Base-by-base conservation (phyloP, 345 rosid genomes). In the Kernera saxatilis region DNA sequence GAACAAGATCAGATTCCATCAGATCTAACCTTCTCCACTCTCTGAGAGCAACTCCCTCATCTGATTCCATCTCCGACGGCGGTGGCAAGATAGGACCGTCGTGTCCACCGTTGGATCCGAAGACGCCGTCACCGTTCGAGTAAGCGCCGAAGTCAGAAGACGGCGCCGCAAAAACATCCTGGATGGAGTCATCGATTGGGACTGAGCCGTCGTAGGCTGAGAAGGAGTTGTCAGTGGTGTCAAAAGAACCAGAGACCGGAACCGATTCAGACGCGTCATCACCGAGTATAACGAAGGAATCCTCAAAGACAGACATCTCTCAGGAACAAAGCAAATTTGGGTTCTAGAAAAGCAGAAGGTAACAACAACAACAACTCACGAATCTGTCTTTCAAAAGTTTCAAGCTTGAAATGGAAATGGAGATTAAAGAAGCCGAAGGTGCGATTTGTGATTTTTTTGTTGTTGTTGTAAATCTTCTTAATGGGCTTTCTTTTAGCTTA, bases 21-120 rank as follows among this genome's bases (percentile, higher is more conserved):
- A 64, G 57, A 84, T 76, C 71, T 70, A 55, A 92, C 98, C 93
- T 87, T 83, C 96, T 83, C 98, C 96, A 92, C 65, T 92, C 93
- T 67, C 83, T 78, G 25, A 89, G 84, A 64, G 89, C 85, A 40
- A 75, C 27, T 17, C 91, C 92, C 54, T 85, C 91, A 69, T 85
- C 92, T 0, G 80, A 75, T 44, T 18, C 82, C 88, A 85, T 84
- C 32, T 87, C 88, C 10, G 74, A 30, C 4, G 86, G 86, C 9
- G 87, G 82, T 26, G 87, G 92, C 62, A 83, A 73, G 59, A 83
- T 67, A 17, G 92, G 87, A 40, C 86, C 91, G 62, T 83, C 84
- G 21, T 80, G 77, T 56, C 60, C 87, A 6, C 78, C 84, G 61
- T 72, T 76, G 15, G 70, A 80, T 55, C 75, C 83, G 35, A 60